Conservation (phyloP, 1,139 yeast species). For the Taphrina confusa region DNA sequence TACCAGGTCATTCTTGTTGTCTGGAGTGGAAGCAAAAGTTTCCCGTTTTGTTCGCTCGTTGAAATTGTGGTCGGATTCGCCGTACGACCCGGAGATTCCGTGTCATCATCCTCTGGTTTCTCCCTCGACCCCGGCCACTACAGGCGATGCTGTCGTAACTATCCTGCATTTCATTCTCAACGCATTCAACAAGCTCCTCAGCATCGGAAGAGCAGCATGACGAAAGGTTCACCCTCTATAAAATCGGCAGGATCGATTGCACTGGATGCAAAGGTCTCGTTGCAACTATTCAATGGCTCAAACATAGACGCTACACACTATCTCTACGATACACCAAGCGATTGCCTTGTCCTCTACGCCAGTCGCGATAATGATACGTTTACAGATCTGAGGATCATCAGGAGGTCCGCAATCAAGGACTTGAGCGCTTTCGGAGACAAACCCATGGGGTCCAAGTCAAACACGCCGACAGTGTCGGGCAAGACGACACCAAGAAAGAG, state of each 20-base stretch:
- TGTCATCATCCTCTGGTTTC: no score
- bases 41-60: no score
- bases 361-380: background rate
- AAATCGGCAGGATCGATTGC: background rate
- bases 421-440: background rate
- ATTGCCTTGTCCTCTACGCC: constrained; percentile 1
- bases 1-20: no score
- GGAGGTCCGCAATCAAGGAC: constrained; percentile 1
- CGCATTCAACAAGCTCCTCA: no score
- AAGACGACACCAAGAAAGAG: constrained; percentile 2
- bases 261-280: background rate
- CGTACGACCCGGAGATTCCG: no score
- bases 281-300: background rate
- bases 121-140: no score
- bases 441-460: background rate
- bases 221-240: background rate
- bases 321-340: background rate
- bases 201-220: no score
- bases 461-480: constrained; percentile 1
- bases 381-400: constrained; percentile 11
- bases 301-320: background rate
- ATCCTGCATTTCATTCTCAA: no score
- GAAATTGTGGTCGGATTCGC: no score
- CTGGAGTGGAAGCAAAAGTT: no score
- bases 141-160: no score